phyloP scores from a whole-genome alignment of 176 grass and related monocot genomes.

The Eleusine indica region DNA sequence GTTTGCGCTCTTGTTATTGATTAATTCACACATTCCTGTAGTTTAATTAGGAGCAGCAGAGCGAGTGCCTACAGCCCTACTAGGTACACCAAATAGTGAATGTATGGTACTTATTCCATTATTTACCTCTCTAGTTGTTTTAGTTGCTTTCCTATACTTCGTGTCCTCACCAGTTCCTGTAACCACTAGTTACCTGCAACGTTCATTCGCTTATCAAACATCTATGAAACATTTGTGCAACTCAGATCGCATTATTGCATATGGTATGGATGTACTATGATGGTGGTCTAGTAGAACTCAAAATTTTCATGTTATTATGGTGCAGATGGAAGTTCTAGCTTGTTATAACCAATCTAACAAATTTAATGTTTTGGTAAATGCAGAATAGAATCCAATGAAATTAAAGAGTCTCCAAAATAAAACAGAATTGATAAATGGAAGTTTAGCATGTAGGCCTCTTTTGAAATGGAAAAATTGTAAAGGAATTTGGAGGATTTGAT shows the following conservation, averaged over 20 bases:
- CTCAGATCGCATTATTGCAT: constrained; percentile 38
- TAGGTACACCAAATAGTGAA: constrained; percentile 26
- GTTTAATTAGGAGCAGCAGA: neutral
- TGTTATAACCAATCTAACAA: neutral
- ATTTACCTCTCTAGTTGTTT: neutral
- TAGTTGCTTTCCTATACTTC: neutral
- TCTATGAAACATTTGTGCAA: constrained; percentile 10
- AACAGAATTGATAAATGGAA: neutral
- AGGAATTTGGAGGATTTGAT: too few species aligned
- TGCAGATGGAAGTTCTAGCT: neutral
- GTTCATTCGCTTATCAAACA: constrained; percentile 21
- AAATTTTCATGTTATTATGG: neutral
- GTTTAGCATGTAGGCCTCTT: too few species aligned
- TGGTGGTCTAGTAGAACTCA: neutral
- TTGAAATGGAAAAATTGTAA: too few species aligned
- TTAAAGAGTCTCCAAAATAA: neutral
- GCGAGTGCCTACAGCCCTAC: neutral
- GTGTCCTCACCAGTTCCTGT: neutral
- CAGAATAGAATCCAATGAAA: neutral
- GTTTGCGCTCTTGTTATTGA: neutral
- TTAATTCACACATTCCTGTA: neutral
- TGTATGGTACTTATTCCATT: neutral
- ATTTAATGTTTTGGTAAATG: neutral
- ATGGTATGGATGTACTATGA: constrained; percentile 26
- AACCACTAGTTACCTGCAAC: neutral